Evolutionary conservation across 2,329 filamentous ascomycete species (phyloP).

Genomic region (Lasiodiplodia citricola): DNA sequence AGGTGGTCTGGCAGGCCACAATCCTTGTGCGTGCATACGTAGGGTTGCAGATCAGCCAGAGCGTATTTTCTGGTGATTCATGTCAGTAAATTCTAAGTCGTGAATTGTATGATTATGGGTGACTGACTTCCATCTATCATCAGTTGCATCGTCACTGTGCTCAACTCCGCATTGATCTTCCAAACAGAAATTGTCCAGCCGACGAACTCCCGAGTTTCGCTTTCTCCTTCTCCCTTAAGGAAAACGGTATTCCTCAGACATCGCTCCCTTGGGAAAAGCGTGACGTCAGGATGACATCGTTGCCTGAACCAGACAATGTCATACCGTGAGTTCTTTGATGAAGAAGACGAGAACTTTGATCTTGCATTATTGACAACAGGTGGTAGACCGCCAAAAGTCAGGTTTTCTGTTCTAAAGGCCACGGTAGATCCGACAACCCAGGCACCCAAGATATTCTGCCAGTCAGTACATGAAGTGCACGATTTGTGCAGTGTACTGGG

Average conservation of each 20-base stretch:
- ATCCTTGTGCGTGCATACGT: constrained; percentile 28
- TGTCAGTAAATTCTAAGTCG: not conserved
- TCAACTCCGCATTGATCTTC: not conserved
- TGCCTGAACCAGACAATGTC: not conserved
- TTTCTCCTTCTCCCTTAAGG: not conserved
- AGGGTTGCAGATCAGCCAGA: constrained; percentile 27
- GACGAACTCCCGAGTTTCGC: not conserved
- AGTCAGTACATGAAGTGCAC: not conserved
- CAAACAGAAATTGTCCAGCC: not conserved
- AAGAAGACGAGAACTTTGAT: not conserved
- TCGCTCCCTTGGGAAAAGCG: not conserved
- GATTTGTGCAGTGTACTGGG: not conserved
- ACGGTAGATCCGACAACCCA: too few relatives aligned
- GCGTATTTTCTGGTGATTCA: constrained; percentile 24
- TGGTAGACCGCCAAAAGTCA: not conserved
- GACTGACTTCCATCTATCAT: not conserved
- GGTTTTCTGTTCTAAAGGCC: not conserved
- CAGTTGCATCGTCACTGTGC: not conserved
- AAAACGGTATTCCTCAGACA: not conserved
- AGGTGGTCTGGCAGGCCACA: constrained; percentile 26
- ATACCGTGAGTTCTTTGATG: not conserved
- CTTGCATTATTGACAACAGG: not conserved
- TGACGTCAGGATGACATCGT: not conserved
- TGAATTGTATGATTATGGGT: not conserved
- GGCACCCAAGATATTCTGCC: not conserved